These are phyloP conservation scores for Alternaria metachromatica DNA, from an alignment of 2,329 filamentous ascomycete species.

Conservation along the genomic window DNA sequence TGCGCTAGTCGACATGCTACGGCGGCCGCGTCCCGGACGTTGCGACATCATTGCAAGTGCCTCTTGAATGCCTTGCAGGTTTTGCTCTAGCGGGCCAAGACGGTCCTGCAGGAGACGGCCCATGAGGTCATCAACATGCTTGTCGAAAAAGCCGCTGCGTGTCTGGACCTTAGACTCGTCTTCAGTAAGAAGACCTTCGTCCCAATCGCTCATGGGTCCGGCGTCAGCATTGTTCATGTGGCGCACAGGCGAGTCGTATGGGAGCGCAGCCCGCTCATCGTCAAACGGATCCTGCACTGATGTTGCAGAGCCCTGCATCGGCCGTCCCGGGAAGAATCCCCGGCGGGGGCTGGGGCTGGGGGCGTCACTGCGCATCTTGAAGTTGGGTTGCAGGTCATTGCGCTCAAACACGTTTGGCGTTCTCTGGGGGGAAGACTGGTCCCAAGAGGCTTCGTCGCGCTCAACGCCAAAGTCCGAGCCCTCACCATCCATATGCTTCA, in stretches of 20 bases:
- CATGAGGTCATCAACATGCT: constrained; percentile 85
- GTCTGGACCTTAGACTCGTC: constrained; percentile 78
- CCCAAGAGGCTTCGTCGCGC: constrained; percentile 59
- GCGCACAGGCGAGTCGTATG: constrained; percentile 64
- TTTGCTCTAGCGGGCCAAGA: constrained; percentile 80
- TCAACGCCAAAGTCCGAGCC: constrained; percentile 79
- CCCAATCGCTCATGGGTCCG: constrained; percentile 86
- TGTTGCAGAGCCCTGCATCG: constrained; percentile 43
- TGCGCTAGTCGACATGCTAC: constrained; percentile 72
- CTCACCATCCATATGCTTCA: constrained; percentile 80
- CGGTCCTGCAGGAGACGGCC: constrained; percentile 77
- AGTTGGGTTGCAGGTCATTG: constrained; percentile 42
- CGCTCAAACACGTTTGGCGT: constrained; percentile 44
- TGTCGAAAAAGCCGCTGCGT: constrained; percentile 87
- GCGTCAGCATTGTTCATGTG: constrained; percentile 69
- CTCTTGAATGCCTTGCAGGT: constrained; percentile 77
- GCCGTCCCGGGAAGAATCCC: constrained; percentile 40
- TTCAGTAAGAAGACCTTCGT: constrained; percentile 79
- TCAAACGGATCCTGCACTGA: constrained; percentile 63
- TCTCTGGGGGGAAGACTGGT: constrained; percentile 42
- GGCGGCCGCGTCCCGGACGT: constrained; percentile 60
- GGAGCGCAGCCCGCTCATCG: constrained; percentile 65
- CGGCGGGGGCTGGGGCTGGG: constrained; percentile 75
- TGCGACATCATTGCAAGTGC: constrained; percentile 66
- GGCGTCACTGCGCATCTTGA: constrained; percentile 68